phyloP scores from a whole-genome alignment of 257 asterid species.

The Gynochthodes officinalis region DNA sequence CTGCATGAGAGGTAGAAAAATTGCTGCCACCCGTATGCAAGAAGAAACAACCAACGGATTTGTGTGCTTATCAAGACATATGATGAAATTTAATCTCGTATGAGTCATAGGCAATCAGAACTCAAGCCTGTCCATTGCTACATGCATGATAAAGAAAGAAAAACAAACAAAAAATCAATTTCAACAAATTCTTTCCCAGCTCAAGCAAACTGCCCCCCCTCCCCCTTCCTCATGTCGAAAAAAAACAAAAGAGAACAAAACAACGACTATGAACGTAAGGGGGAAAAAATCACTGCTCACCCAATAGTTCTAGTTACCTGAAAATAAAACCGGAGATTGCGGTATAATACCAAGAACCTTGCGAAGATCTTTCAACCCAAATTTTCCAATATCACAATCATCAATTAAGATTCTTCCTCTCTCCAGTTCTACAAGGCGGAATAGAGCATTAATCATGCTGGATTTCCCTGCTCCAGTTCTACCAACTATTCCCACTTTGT shows the following conservation, averaged over 20 bases:
- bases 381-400: slow-evolving; percentile 67
- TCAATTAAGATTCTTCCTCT: slow-evolving; percentile 77
- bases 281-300: neutral
- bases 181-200: neutral
- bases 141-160: neutral
- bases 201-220: neutral
- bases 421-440: slow-evolving; percentile 87
- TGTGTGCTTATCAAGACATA: neutral
- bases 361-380: slow-evolving; percentile 84
- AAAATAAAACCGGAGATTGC: slow-evolving; percentile 93
- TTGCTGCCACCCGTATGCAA: neutral
- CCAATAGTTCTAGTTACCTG: slow-evolving; percentile 49
- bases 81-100: neutral
- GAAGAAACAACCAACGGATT: neutral
- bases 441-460: slow-evolving; percentile 94
- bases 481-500: slow-evolving; percentile 95
- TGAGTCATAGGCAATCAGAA: neutral
- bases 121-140: neutral
- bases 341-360: slow-evolving; percentile 97
- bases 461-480: slow-evolving; percentile 99
- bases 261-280: neutral
- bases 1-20: neutral
- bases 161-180: neutral
- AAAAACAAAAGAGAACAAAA: neutral
- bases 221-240: neutral